Conservation (phyloP, 2,329 filamentous ascomycete species). For the Ploettnerulaceae sp. region DNA sequence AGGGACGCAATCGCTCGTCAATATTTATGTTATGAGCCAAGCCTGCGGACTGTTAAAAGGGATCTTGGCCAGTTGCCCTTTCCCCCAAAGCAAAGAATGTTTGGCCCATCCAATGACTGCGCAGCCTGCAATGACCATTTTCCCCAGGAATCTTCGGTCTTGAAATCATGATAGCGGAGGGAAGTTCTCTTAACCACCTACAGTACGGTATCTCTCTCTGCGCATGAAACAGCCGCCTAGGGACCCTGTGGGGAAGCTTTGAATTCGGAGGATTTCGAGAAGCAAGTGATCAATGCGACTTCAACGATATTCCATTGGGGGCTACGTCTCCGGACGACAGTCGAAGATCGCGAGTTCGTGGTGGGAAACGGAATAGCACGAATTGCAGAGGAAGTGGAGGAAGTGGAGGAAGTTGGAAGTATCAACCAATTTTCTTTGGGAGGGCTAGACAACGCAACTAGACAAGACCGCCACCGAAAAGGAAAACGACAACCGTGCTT, state of each 20-base stretch:
- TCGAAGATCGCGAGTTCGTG: not conserved
- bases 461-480: no score
- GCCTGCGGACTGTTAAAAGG: not conserved
- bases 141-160: not conserved
- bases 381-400: not conserved
- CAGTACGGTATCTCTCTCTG: slow-evolving; percentile 11
- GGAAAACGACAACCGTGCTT: no score
- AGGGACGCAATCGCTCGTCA: not conserved
- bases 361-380: not conserved
- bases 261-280: slow-evolving; percentile 7
- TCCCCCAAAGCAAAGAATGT: slow-evolving; percentile 1
- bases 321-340: not conserved
- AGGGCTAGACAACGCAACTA: not conserved
- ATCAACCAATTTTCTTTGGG: not conserved
- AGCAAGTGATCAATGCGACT: slow-evolving; percentile 5
- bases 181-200: not conserved
- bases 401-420: not conserved
- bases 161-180: not conserved
- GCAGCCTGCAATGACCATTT: not conserved
- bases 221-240: slow-evolving; percentile 14
- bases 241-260: slow-evolving; percentile 7
- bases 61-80: slow-evolving; percentile 7
- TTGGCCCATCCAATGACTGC: not conserved
- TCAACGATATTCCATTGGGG: slow-evolving; percentile 4
- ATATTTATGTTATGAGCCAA: slow-evolving; percentile 8